A percentile compares a stretch with the other conserved stretches of the same genome.
Evolutionary conservation across 768 basidiomycete genomes (phyloP).

Genomic region (Collybiopsis luxurians): DNA sequence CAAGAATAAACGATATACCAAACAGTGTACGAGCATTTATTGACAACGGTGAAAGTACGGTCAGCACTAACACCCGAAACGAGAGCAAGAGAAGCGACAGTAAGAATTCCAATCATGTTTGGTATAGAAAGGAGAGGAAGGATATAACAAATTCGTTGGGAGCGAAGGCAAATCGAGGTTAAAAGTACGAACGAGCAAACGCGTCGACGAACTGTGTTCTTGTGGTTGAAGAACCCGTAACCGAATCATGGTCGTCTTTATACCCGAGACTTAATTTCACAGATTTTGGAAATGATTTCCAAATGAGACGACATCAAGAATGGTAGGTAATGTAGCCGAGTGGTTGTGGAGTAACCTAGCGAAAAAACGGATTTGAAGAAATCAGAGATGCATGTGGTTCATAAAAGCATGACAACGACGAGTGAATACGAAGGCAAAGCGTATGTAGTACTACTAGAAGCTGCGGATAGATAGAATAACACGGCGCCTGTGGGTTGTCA

Average conservation of each 20-base stretch:
- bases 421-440: too few relatives aligned
- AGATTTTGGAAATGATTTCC: background rate
- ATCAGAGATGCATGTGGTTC: too few relatives aligned
- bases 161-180: background rate
- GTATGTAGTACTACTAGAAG: too few relatives aligned
- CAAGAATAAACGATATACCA: conserved; percentile 33
- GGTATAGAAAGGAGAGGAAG: background rate
- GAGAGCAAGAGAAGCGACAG: conserved; percentile 1
- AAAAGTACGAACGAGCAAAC: too few relatives aligned
- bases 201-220: too few relatives aligned
- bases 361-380: too few relatives aligned
- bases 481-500: too few relatives aligned
- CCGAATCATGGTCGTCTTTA: too few relatives aligned
- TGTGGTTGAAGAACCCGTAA: background rate
- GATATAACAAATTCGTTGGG: background rate
- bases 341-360: background rate
- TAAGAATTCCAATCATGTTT: conserved; percentile 4
- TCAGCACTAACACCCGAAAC: background rate
- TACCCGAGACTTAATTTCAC: too few relatives aligned
- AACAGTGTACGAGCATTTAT: conserved; percentile 42
- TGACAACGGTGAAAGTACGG: conserved; percentile 9
- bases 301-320: background rate
- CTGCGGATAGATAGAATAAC: too few relatives aligned
- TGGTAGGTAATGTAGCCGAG: background rate
- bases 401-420: too few relatives aligned